Evolutionary conservation across 2,329 filamentous ascomycete species (phyloP), one percentile per base, ranked within the genome.

Genomic region (Talaromyces sp.): DNA sequence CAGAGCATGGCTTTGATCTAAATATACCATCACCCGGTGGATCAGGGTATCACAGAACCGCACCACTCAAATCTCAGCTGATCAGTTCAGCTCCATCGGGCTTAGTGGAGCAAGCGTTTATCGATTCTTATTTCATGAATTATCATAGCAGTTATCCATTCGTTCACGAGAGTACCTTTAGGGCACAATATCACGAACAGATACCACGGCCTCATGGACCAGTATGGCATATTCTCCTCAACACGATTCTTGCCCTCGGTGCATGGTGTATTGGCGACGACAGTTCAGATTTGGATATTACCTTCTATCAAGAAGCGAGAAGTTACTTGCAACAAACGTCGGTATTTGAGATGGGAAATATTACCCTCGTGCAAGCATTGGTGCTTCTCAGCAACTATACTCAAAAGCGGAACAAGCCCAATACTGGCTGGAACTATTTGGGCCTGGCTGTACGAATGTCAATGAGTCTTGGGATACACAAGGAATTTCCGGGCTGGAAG

Each of bases 341-440:
- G 46, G 74, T 77, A n/a, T 74, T 82, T 37, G 81, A 83, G 62
- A 78, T 76, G 25, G 81, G 81, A 21, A 82, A 81, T 57, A 67
- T 83, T 18, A 80, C 77, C 7, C 72, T 81, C 8, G 80, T 83
- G 1, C 81, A 82, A 66, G 76, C 76, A 1, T 71, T 83, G 37
- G 69, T 77, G 14, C 73, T 83, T 55, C 72, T 82, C 66, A 79
- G 79, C 62, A 82, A 82, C 61, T 81, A 81, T 64, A 73, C 79
- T 0, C 81, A 82, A 66, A 83, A 82, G 67, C 73, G 79, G 31
- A 79, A 82, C 67, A 81, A 81, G 63, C 81, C 81, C 1, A 83
- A 83, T 65, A 79, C 75, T 7, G 80, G 80, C 8, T 82, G 79
- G 72, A 82, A 80, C 56, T 81, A 80, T 64, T 68, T 81, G 7